Percentiles rank a stretch among this genome's conserved stretches.
Evolutionary conservation across 2,329 filamentous ascomycete genomes (phyloP).

Genomic region (Thermoascus crustaceus): DNA sequence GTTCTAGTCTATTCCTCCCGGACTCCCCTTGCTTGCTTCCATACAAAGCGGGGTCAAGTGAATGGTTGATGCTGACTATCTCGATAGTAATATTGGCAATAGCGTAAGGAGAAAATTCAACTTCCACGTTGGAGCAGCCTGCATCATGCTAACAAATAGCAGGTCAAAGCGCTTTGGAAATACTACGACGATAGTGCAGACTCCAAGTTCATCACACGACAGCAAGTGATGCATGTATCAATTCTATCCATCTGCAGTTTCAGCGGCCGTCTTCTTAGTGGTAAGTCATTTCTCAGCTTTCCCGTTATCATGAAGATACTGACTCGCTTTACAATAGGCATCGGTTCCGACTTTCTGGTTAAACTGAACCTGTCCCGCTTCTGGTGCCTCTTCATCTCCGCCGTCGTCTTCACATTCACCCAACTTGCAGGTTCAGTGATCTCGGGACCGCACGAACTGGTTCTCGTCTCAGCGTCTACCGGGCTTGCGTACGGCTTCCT

Average conservation of each 20-base stretch:
- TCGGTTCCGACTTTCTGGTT: conserved; percentile 84
- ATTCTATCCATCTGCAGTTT: conserved; percentile 89
- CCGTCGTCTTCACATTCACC: conserved; percentile 67
- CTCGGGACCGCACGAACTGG: conserved; percentile 66
- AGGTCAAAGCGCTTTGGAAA: conserved; percentile 74
- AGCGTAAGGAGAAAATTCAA: conserved; percentile 43
- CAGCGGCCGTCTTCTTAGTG: conserved; percentile 66
- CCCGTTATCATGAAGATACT: conserved; percentile 12
- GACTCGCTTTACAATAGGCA: conserved; percentile 43
- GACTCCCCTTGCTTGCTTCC: no score
- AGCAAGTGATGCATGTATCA: conserved; percentile 86
- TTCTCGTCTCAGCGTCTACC: conserved; percentile 70
- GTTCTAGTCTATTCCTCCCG: conserved; percentile 22
- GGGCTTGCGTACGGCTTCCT: conserved; percentile 88
- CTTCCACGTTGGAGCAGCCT: background rate
- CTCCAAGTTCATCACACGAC: conserved; percentile 66
- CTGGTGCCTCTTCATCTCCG: conserved; percentile 80
- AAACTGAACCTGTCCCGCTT: conserved; percentile 72
- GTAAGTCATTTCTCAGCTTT: conserved; percentile 36
- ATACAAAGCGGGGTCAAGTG: no score
- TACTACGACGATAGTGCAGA: conserved; percentile 67
- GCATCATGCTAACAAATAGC: conserved; percentile 3
- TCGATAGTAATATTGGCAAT: conserved; percentile 80
- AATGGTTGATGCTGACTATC: conserved; percentile 28
- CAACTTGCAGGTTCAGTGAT: conserved; percentile 71